These are phyloP conservation scores for Coemansia sp. DNA, from an alignment of 192 early-diverging fungal genomes.

Conservation along the genomic window DNA sequence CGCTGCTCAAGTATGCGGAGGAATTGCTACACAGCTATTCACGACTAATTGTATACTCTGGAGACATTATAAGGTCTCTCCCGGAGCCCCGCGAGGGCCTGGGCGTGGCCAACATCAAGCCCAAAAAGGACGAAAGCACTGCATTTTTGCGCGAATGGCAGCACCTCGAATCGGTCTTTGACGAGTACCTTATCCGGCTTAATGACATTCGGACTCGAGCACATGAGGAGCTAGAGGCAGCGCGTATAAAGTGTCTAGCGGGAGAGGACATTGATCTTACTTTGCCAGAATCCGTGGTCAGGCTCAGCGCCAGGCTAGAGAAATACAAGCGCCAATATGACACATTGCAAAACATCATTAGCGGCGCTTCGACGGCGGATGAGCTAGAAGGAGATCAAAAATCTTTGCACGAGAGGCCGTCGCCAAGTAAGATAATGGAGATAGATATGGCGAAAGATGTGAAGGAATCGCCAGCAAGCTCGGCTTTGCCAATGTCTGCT, in stretches of 20 bases:
- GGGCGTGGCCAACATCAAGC: conserved; percentile 47
- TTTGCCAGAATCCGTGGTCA: conserved; percentile 32
- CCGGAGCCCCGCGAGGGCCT: conserved; percentile 48
- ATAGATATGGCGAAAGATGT: neutral
- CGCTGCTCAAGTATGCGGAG: conserved; percentile 43
- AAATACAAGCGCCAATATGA: conserved; percentile 41
- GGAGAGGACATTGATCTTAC: conserved; percentile 45
- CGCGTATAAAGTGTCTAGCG: conserved; percentile 34
- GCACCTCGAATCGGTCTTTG: conserved; percentile 43
- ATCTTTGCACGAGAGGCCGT: neutral
- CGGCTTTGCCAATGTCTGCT: neutral
- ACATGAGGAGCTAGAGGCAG: conserved; percentile 49
- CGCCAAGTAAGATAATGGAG: conserved; percentile 5
- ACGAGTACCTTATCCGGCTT: conserved; percentile 45
- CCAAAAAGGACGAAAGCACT: conserved; percentile 45
- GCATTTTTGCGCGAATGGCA: conserved; percentile 49
- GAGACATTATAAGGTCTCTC: conserved; percentile 46
- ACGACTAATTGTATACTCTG: conserved; percentile 49
- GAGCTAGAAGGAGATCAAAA: conserved; percentile 10
- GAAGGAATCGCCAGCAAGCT: neutral
- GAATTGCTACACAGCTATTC: conserved; percentile 46
- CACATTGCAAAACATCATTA: conserved; percentile 24
- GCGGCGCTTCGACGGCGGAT: conserved; percentile 11
- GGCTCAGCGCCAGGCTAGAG: conserved; percentile 17
- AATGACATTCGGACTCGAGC: conserved; percentile 46